Conservation (phyloP, 2,329 filamentous ascomycete genomes). For the Colletotrichum ledebouriae region DNA sequence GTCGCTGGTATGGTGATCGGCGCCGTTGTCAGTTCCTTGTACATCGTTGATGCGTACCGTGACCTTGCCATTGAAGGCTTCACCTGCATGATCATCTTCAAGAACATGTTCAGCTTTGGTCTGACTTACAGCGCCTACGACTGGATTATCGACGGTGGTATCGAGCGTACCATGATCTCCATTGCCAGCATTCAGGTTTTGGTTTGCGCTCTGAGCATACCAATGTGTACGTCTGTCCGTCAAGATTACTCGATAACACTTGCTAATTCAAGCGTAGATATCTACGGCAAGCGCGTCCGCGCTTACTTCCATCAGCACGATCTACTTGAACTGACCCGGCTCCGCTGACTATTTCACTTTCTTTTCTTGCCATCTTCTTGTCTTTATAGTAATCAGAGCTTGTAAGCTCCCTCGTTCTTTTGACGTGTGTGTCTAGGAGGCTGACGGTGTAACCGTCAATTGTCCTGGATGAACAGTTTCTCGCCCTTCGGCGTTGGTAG, state of each 20-base stretch:
- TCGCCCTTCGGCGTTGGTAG: background rate
- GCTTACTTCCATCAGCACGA: conserved; percentile 83
- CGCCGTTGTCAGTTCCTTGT: conserved; percentile 85
- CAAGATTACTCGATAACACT: conserved; percentile 1
- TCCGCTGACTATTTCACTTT: conserved; percentile 46
- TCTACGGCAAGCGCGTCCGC: conserved; percentile 83
- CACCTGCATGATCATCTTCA: conserved; percentile 91
- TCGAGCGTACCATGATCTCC: conserved; percentile 73
- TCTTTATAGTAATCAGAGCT: background rate
- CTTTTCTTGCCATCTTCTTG: background rate
- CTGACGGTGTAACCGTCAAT: background rate
- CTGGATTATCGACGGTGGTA: conserved; percentile 80
- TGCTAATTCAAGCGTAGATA: conserved; percentile 63
- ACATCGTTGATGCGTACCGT: conserved; percentile 93
- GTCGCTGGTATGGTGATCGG: conserved; percentile 94
- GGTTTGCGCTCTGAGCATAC: conserved; percentile 80
- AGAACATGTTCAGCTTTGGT: conserved; percentile 92
- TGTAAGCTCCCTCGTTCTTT: no score
- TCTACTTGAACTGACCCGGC: conserved; percentile 66
- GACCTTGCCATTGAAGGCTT: conserved; percentile 89
- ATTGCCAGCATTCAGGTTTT: conserved; percentile 83
- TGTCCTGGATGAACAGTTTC: background rate
- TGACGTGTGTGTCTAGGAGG: background rate
- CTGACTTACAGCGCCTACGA: conserved; percentile 87
- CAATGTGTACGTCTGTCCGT: conserved; percentile 75